Base-by-base conservation (phyloP, 371 early-diverging fungal species). In the Smittium culicis region DNA sequence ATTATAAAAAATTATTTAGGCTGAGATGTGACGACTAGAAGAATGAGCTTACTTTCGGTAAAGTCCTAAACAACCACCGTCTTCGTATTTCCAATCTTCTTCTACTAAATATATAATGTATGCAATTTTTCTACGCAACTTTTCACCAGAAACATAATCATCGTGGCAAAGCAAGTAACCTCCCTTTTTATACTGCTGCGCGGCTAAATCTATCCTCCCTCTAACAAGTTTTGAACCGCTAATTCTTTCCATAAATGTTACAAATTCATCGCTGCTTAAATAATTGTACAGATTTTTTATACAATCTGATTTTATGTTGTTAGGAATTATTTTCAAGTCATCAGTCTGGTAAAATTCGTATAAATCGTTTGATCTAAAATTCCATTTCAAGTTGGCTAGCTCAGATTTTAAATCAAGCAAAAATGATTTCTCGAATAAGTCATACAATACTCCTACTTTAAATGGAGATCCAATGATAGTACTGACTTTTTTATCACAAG, bases 91-190 rank as follows among this genome's bases (percentile, higher is more conserved):
- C 87, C 87, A 87, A 54, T 79, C 77, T 31, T 81, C 82, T 54
- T 84, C 83, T n/a, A 85, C 85, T 33, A 87, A 70, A 61, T 87
- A 87, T 11, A 87, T 70, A 54, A 87, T 86, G 69, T 83, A 87
- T 1, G 88, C 88, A 34, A 87, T 81, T 58, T 81, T 77, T 31
- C 88, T 80, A 1, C 83, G 80, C 35, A 77, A 67, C 66, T 80
- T 76, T 55, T 81, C 85, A 25, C 79, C 77, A 60, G 80, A 79
- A 64, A 87, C 82, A 67, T 83, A 85, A 64, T 87, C 88, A 65
- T 87, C 88, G 61, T 87, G 88, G 67, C 88, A 87, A 14, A 85
- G 71, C 33, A 87, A 64, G 59, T 84, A 82, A 63, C 81, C 80
- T 2, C 80, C 80, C 31, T 74, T 69, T 54, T 76, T 76, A 70